Conservation (phyloP, 2,329 filamentous ascomycete genomes). For the Waltergamsia citrina region DNA sequence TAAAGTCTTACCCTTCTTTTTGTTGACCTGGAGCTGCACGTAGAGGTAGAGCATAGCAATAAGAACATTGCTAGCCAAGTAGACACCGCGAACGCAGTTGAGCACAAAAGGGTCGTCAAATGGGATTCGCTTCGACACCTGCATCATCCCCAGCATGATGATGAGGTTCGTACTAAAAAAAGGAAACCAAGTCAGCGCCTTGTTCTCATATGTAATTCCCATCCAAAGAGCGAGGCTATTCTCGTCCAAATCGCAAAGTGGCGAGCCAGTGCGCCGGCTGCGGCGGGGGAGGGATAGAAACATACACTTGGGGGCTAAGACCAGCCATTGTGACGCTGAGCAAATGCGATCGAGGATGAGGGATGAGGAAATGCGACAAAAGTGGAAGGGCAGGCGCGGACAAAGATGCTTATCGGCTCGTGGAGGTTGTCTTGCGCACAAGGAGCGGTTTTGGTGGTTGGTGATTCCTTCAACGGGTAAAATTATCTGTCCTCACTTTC, state of each 20-base stretch:
- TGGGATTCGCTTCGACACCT: constrained; percentile 89
- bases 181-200: constrained; percentile 14
- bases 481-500: constrained; percentile 2
- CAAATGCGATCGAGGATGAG: neutral
- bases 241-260: neutral
- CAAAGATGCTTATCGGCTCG: neutral
- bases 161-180: constrained; percentile 76
- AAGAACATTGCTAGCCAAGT: constrained; percentile 61
- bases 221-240: neutral
- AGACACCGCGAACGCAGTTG: constrained; percentile 44
- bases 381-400: neutral
- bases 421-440: neutral
- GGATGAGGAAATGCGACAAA: neutral
- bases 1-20: constrained; percentile 86
- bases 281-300: constrained; percentile 1
- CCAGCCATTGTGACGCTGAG: constrained; percentile 41
- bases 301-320: constrained; percentile 57
- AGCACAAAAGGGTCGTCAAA: constrained; percentile 71
- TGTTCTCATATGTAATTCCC: no score
- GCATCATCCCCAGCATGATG: constrained; percentile 97
- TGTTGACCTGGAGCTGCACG: constrained; percentile 76
- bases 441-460: neutral
- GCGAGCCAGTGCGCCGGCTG: constrained; percentile 8
- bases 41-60: constrained; percentile 81
- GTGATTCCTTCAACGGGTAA: neutral